A percentile compares a stretch with the other conserved stretches of the same genome.
phyloP scores from a whole-genome alignment of 129 eudicot species.

The Erigeron canadensis region DNA sequence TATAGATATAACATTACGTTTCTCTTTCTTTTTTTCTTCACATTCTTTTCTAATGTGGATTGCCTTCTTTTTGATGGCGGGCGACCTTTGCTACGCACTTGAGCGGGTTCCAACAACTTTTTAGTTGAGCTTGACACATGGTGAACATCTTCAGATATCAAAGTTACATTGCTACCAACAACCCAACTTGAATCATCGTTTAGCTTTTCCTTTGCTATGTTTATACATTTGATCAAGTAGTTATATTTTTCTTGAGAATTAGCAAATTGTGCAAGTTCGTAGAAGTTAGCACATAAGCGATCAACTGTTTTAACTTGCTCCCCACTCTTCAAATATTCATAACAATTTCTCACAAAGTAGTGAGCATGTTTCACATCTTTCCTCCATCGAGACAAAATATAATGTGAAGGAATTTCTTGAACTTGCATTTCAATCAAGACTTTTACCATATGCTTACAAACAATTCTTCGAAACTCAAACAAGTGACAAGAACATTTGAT shows the following conservation, averaged over 20 bases:
- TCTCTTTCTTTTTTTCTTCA: neutral
- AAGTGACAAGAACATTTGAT: too few species aligned
- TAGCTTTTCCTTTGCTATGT: neutral
- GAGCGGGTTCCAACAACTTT: neutral
- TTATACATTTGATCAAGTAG: neutral
- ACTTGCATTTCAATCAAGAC: neutral
- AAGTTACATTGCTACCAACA: neutral
- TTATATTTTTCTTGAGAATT: neutral
- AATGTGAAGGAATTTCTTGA: neutral
- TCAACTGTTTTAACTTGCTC: neutral
- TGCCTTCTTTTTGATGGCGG: neutral
- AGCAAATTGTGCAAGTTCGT: slow-evolving; percentile 6
- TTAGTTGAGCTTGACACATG: neutral
- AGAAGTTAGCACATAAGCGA: neutral
- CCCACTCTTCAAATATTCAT: too few species aligned
- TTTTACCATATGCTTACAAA: neutral
- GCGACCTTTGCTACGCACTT: slow-evolving; percentile 6
- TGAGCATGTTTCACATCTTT: slow-evolving; percentile 1
- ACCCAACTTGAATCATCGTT: neutral
- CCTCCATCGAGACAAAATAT: neutral
- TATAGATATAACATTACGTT: neutral
- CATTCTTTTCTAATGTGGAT: neutral
- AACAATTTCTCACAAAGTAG: too few species aligned
- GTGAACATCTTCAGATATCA: neutral
- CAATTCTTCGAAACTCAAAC: slow-evolving; percentile 3